Percentiles rank a stretch among this genome's conserved stretches.
Evolutionary conservation across 805 yeast species (phyloP).

Genomic region (Candida golubevii): DNA sequence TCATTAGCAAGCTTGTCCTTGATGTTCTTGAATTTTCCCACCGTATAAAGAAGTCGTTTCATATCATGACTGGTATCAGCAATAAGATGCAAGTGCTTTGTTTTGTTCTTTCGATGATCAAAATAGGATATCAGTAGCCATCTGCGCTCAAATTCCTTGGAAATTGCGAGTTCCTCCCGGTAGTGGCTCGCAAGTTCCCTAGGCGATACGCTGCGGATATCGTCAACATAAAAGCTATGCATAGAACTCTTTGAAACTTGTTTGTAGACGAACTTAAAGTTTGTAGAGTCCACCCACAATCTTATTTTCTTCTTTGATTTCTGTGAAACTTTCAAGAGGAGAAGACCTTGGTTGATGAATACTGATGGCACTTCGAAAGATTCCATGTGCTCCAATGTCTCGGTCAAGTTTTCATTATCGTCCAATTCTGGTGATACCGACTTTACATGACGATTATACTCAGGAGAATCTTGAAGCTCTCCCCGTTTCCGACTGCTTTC

Average conservation of each 20-base stretch:
- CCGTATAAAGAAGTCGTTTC: constrained; percentile 48
- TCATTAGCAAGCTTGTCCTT: constrained; percentile 55
- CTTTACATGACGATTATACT: too few relatives aligned
- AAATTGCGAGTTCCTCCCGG: constrained; percentile 76
- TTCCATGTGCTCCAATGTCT: constrained; percentile 10
- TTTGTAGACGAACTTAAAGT: constrained; percentile 53
- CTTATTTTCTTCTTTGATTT: constrained; percentile 58
- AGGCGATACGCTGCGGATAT: constrained; percentile 55
- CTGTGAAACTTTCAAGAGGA: constrained; percentile 64
- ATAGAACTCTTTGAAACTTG: constrained; percentile 15
- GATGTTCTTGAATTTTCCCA: constrained; percentile 60
- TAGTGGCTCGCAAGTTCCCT: constrained; percentile 78
- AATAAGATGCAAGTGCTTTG: constrained; percentile 76
- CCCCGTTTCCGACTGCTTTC: too few relatives aligned
- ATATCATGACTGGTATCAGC: constrained; percentile 62
- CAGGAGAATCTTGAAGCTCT: too few relatives aligned
- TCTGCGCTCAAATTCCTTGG: constrained; percentile 54
- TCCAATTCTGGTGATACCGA: too few relatives aligned
- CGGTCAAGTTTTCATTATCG: neutral
- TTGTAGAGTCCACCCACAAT: constrained; percentile 52
- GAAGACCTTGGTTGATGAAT: constrained; percentile 53
- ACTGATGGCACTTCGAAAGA: constrained; percentile 27
- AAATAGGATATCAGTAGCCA: constrained; percentile 84
- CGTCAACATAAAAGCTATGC: constrained; percentile 47
- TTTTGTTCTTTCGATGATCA: constrained; percentile 52